phyloP scores from a whole-genome alignment of 225 moss, liverwort and hornwort genomes.

The Lunularia cruciata region DNA sequence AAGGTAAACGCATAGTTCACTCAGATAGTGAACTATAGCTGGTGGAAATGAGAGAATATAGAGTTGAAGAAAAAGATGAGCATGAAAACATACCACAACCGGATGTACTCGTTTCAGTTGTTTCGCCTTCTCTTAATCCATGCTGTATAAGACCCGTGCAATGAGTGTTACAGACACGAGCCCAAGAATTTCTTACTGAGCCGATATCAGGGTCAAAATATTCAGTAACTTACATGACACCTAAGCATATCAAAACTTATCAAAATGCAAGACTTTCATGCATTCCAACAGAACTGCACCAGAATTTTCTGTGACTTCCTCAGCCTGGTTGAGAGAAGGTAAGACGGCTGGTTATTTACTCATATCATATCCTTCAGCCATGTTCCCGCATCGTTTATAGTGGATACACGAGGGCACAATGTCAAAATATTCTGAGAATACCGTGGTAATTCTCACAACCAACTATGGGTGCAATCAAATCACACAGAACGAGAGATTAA shows the following conservation, averaged over 20 bases:
- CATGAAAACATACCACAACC: conserved; percentile 39
- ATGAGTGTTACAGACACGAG: conserved; percentile 22
- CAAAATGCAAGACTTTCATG: conserved; percentile 9
- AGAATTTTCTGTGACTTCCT: too few species aligned
- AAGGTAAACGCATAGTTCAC: background rate
- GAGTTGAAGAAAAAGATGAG: background rate
- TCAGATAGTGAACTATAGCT: background rate
- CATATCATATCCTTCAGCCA: too few species aligned
- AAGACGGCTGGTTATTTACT: too few species aligned
- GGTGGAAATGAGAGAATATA: background rate
- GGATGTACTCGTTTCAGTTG: conserved; percentile 49
- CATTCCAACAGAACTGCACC: too few species aligned
- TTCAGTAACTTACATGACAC: background rate
- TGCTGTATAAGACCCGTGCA: conserved; percentile 32
- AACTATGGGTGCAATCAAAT: too few species aligned
- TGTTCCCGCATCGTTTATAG: too few species aligned
- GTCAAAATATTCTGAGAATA: too few species aligned
- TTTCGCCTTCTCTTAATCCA: conserved; percentile 42
- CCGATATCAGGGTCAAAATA: too few species aligned
- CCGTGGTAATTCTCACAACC: too few species aligned
- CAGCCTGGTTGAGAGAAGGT: too few species aligned
- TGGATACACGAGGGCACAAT: too few species aligned
- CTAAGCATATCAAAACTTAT: conserved; percentile 3
- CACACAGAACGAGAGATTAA: too few species aligned
- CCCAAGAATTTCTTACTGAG: background rate